These are phyloP conservation scores for Globisporangium viniferum DNA, from an alignment of 352 stramenopile genomes.

Conservation along the genomic window DNA sequence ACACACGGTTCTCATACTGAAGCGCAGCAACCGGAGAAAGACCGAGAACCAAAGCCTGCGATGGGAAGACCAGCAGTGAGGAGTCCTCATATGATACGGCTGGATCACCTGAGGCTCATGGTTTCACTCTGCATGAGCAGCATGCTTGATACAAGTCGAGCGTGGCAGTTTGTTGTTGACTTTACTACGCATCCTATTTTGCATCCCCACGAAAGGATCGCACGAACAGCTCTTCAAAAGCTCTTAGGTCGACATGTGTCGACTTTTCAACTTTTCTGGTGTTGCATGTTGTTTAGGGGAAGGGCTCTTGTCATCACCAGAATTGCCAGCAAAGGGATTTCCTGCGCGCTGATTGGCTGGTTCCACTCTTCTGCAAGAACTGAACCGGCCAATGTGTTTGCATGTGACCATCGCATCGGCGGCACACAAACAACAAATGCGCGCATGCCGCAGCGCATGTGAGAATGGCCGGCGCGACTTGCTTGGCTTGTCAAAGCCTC, in stretches of 20 bases:
- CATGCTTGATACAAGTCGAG: not conserved
- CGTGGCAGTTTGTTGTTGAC: not conserved
- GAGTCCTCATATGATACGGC: not conserved
- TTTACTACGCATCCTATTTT: not conserved
- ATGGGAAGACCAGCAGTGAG: not conserved
- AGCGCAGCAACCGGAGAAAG: not conserved
- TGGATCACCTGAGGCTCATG: no score
- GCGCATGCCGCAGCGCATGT: not conserved
- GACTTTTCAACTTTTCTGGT: conserved; percentile 7
- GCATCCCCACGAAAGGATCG: not conserved
- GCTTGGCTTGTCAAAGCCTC: not conserved
- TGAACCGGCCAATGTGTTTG: conserved; percentile 4
- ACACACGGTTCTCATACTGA: not conserved
- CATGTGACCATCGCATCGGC: not conserved
- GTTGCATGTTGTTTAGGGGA: conserved; percentile 7
- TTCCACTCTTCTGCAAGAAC: not conserved
- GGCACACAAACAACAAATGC: not conserved
- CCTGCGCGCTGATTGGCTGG: conserved; percentile 5
- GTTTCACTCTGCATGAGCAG: not conserved
- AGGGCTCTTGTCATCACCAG: conserved; percentile 6
- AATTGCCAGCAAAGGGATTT: conserved; percentile 12
- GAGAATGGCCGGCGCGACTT: not conserved
- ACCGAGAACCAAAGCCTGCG: not conserved
- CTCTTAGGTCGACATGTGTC: not conserved
- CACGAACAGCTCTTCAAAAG: not conserved